Percentiles rank a stretch among this genome's conserved stretches.
phyloP scores from a whole-genome alignment of 2,329 filamentous ascomycete genomes.

The Fusarium oligoseptatum region DNA sequence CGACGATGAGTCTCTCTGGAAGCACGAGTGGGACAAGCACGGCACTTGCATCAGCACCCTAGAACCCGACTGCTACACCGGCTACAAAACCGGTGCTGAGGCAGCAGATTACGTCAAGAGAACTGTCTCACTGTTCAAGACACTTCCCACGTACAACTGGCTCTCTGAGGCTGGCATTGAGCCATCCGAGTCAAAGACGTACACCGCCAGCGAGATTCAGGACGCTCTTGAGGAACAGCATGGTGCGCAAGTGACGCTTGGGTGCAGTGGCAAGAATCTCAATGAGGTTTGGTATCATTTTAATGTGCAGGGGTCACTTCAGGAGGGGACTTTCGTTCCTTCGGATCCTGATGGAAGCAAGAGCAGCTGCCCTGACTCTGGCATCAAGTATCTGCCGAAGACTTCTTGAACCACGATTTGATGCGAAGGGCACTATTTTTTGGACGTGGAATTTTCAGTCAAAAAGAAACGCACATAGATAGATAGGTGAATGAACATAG shows the following conservation, averaged over 20 bases:
- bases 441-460: too few relatives aligned
- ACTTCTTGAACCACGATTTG: not conserved
- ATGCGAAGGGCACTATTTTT: not conserved
- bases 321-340: conserved; percentile 71
- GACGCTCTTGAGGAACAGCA: conserved; percentile 66
- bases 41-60: conserved; percentile 81
- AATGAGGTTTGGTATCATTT: conserved; percentile 74
- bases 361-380: conserved; percentile 65
- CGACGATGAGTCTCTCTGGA: conserved; percentile 75
- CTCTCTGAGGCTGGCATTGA: conserved; percentile 72
- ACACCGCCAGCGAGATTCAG: conserved; percentile 70
- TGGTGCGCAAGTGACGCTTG: conserved; percentile 69
- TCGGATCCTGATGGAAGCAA: conserved; percentile 67
- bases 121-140: conserved; percentile 75
- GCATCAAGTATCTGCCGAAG: conserved; percentile 49
- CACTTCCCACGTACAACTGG: conserved; percentile 73
- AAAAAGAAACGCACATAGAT: not conserved
- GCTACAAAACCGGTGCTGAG: conserved; percentile 73
- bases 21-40: conserved; percentile 83
- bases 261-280: conserved; percentile 63
- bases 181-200: conserved; percentile 67
- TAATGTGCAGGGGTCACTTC: conserved; percentile 69
- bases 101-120: conserved; percentile 78
- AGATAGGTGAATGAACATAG: not conserved
- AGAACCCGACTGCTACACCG: conserved; percentile 74